A percentile compares a stretch with the other conserved stretches of the same genome.
Conservation (phyloP, 257 asterid species). For the Orobanche coerulescens region DNA sequence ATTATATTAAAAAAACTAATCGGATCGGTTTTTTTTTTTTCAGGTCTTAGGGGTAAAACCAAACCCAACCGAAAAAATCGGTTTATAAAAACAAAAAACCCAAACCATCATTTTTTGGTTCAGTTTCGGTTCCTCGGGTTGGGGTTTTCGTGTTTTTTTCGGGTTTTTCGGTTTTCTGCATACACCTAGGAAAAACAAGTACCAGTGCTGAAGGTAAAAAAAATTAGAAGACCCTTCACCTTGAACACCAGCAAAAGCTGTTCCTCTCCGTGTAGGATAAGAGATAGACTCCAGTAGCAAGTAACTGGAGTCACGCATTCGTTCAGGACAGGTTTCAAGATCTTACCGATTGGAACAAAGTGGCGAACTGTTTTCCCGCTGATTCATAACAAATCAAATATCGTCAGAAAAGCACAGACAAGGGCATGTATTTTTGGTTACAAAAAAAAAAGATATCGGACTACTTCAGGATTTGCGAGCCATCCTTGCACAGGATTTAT, state of each 20-base stretch:
- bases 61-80: too few relatives aligned
- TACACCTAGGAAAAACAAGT: too few relatives aligned
- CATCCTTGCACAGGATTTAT: not conserved
- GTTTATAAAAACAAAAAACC: too few relatives aligned
- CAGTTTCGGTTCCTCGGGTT: too few relatives aligned
- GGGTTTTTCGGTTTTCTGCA: too few relatives aligned
- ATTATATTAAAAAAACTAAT: too few relatives aligned
- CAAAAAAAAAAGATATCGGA: not conserved
- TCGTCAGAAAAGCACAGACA: not conserved
- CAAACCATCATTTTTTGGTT: too few relatives aligned
- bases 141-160: too few relatives aligned
- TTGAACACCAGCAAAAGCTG: conserved; percentile 69
- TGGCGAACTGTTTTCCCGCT: conserved; percentile 58
- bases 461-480: not conserved
- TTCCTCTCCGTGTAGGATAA: conserved; percentile 59
- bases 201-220: too few relatives aligned
- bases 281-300: conserved; percentile 87
- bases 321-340: conserved; percentile 73
- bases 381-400: conserved; percentile 18
- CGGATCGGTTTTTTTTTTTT: too few relatives aligned
- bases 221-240: conserved; percentile 34
- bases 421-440: not conserved
- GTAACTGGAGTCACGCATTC: conserved; percentile 97
- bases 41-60: too few relatives aligned
- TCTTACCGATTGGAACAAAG: conserved; percentile 63